Evolutionary conservation across 495 filamentous ascomycete genomes (phyloP).

Genomic region (Penicillium waksmanii): DNA sequence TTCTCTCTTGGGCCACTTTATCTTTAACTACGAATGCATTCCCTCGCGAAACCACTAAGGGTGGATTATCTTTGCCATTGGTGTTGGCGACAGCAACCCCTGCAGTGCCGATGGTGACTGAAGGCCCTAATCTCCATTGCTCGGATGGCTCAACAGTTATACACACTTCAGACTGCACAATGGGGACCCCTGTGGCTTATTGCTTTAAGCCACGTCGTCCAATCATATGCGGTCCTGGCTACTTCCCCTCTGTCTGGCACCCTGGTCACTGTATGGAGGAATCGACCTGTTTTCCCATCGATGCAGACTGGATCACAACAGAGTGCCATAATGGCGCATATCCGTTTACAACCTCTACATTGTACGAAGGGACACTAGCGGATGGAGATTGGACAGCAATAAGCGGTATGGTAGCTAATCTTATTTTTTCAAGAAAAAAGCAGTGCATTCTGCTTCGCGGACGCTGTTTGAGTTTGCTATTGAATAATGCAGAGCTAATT

Average conservation of each 20-base stretch:
- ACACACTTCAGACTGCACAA: conserved; percentile 35
- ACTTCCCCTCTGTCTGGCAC: conserved; percentile 34
- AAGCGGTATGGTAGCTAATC: conserved; percentile 14
- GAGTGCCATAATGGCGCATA: conserved; percentile 32
- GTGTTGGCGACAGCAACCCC: conserved; percentile 6
- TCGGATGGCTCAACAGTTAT: conserved; percentile 27
- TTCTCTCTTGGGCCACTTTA: conserved; percentile 1
- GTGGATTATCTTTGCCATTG: not conserved
- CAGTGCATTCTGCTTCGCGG: too few species aligned
- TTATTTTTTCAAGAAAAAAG: too few species aligned
- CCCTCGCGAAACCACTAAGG: conserved; percentile 16
- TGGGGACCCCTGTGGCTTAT: conserved; percentile 29
- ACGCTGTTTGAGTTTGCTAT: too few species aligned
- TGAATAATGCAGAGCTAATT: not conserved
- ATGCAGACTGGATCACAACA: conserved; percentile 32
- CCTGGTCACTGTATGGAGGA: conserved; percentile 33
- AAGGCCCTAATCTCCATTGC: conserved; percentile 23
- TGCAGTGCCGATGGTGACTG: conserved; percentile 18
- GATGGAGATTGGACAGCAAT: conserved; percentile 24
- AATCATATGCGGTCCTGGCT: conserved; percentile 25
- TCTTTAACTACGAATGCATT: conserved; percentile 8
- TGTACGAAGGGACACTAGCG: conserved; percentile 27
- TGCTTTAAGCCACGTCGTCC: conserved; percentile 24
- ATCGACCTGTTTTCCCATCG: conserved; percentile 30
- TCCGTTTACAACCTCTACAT: conserved; percentile 26